Base-by-base conservation (phyloP, 179 eudicot species). In the Actinidia chinensis region DNA sequence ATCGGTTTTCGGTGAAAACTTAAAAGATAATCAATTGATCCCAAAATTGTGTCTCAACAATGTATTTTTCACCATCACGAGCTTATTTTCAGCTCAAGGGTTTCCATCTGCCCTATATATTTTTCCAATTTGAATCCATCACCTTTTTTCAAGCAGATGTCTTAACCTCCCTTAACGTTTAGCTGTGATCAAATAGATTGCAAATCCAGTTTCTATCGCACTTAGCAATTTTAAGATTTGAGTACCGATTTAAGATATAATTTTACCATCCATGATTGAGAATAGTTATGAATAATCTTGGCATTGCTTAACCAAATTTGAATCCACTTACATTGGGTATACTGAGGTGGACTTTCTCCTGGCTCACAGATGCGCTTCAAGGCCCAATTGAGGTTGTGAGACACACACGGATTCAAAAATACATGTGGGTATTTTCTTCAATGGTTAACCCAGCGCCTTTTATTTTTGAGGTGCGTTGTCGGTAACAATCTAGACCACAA, bases 91-190 rank as follows among this genome's bases (percentile, higher is more conserved):
- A 42, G 51, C 15, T 67, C 40, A 0, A 17, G 40, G 28, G n/a
- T n/a, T 67, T 67, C 5, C 28, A 67, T 67, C 50, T 66, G 1
- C 50, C 23, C 70, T 42, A 42, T 66, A 66, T 7, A 23, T 42
- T 67, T n/a, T 43, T 67, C 71, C 71, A 42, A 6, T 18, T 67
- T 43, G 71, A 0, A 67, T 67, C 71, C 71, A 42, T n/a, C 23
- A 43, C 13, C 71, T 43, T 67, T 67, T 67, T 43, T 67, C 51
- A 0, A 67, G 50, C n/a, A 42, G 50, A 67, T n/a, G n/a, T 17
- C 51, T 67, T 43, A 67, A 67, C 23, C 7, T 36, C 22, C 22
- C 5, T 40, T 65, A 17, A 6, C 13, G 52, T 65, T 8, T 36
- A 28, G 20, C 47, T 18, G 40, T 60, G n/a, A 65, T 33, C 12